phyloP scores from a whole-genome alignment of 257 asterid species.

The Handroanthus guayacan region DNA sequence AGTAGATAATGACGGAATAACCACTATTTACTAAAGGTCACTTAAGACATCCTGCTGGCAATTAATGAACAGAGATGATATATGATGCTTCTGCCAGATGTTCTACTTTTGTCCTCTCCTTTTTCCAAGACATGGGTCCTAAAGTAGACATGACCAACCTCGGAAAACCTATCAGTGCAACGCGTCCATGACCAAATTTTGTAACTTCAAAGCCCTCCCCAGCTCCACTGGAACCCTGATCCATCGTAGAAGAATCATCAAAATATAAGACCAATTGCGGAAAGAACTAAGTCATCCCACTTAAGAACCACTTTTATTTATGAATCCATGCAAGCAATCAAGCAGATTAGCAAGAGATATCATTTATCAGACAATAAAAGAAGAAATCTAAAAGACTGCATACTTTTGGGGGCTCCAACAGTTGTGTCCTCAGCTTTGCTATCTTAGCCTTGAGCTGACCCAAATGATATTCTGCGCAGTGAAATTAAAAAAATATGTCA shows the following conservation, averaged over 20 bases:
- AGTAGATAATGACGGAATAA: slow-evolving; percentile 29
- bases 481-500: slow-evolving; percentile 27
- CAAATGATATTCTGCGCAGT: slow-evolving; percentile 87
- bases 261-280: slow-evolving; percentile 24
- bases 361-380: slow-evolving; percentile 5
- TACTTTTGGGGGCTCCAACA: slow-evolving; percentile 99
- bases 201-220: slow-evolving; percentile 99
- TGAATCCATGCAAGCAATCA: slow-evolving; percentile 17
- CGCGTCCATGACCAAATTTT: slow-evolving; percentile 97
- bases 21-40: slow-evolving; percentile 27
- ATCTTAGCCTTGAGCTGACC: slow-evolving; percentile 99
- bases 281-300: background rate
- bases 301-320: background rate
- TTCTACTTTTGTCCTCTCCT: slow-evolving; percentile 2
- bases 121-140: slow-evolving; percentile 10
- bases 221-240: slow-evolving; percentile 94
- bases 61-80: slow-evolving; percentile 6
- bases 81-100: background rate
- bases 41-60: slow-evolving; percentile 16
- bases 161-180: slow-evolving; percentile 97
- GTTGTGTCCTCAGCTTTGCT: slow-evolving; percentile 97
- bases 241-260: slow-evolving; percentile 35
- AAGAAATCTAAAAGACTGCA: slow-evolving; percentile 13
- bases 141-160: slow-evolving; percentile 61
- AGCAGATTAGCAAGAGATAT: background rate